A percentile compares a stretch with the other conserved stretches of the same genome.
Conservation (phyloP, 495 filamentous ascomycete genomes). For the Copromyces sp. region DNA sequence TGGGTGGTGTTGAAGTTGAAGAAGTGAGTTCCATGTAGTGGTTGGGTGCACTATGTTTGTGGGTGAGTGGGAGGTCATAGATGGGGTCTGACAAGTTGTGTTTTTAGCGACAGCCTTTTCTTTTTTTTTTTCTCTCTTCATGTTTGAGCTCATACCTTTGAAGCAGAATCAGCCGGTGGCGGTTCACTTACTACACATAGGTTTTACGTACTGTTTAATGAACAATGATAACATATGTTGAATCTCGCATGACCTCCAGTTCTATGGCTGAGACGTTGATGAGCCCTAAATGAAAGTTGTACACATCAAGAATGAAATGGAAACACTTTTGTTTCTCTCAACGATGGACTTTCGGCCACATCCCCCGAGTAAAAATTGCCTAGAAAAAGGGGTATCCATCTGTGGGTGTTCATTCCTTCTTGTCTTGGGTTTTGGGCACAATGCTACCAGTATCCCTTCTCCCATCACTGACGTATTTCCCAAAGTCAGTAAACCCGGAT, state of each 20-base stretch:
- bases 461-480: too few species aligned
- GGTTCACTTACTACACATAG: neutral
- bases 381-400: neutral
- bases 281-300: neutral
- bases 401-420: neutral
- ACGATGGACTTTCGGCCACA: neutral
- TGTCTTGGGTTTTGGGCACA: neutral
- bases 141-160: neutral
- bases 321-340: neutral
- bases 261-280: neutral
- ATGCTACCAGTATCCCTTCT: neutral
- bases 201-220: neutral
- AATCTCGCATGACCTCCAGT: neutral
- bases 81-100: neutral
- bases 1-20: constrained; percentile 31
- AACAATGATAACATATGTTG: neutral
- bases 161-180: neutral
- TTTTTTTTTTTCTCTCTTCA: neutral
- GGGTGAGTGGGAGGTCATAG: neutral
- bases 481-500: too few species aligned
- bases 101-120: neutral
- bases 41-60: neutral
- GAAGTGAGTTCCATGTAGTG: constrained; percentile 4
- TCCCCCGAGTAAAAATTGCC: neutral
- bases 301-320: neutral